Conservation (phyloP, 2,329 filamentous ascomycete genomes). For the Diaporthe nobilis region DNA sequence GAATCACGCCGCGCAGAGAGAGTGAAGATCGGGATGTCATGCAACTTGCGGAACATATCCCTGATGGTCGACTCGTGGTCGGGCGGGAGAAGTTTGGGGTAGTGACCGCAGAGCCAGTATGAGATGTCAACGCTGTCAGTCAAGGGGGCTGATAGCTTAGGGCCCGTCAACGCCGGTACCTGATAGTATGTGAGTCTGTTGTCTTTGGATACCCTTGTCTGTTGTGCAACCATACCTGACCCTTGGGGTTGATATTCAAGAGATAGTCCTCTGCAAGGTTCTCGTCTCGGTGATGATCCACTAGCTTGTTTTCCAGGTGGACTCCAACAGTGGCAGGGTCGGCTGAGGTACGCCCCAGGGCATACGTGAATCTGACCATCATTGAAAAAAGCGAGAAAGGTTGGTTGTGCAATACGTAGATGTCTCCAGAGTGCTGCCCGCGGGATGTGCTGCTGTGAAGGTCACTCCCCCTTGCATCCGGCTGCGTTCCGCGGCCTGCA, state of each 20-base stretch:
- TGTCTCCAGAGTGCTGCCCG: background rate
- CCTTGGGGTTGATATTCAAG: conserved; percentile 10
- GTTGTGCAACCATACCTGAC: background rate
- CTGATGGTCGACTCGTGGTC: background rate
- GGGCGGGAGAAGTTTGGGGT: background rate
- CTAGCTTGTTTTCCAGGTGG: background rate
- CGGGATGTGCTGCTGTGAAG: background rate
- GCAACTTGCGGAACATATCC: background rate
- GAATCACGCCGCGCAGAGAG: background rate
- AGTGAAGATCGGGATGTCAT: background rate
- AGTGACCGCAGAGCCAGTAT: conserved; percentile 13
- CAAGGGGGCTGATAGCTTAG: background rate
- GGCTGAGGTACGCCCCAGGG: conserved; percentile 1
- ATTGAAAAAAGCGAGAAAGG: conserved; percentile 13
- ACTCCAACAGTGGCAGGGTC: background rate
- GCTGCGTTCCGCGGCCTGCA: no score
- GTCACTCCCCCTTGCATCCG: no score
- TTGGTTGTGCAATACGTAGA: conserved; percentile 7
- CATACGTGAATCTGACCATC: conserved; percentile 9
- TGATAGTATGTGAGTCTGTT: background rate
- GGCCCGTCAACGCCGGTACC: conserved; percentile 1
- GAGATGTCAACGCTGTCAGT: conserved; percentile 14
- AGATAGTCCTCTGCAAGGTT: conserved; percentile 19
- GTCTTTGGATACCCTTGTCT: background rate
- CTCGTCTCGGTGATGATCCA: background rate